Evolutionary conservation across 768 basidiomycete species (phyloP), one percentile per base, ranked within the genome.

Genomic region (Lepiota venenata): DNA sequence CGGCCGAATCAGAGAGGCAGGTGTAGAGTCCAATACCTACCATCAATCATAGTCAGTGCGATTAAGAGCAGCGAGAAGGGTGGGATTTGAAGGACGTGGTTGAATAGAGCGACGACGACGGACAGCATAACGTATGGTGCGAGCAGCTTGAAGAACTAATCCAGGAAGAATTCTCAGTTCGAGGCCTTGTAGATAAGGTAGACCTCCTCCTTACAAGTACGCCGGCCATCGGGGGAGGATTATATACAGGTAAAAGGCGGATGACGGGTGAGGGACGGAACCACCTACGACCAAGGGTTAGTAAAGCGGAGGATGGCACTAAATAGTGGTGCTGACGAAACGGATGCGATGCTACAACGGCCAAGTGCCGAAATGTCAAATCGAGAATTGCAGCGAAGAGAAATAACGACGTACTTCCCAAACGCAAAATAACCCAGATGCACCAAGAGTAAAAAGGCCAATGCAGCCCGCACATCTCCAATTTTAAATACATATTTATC

Each of bases 211-310:
- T n/a, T n/a, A 88, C 88, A 58, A 92, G 68, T 18, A 91, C 74
- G 3, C 80, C 64, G 0, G 85, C 78, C 92, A 93, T 93, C 56
- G 88, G 76, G 69, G 92, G 93, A 0, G 91, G 92, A 56, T 78
- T 88, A 65, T 93, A 94, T 46, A 91, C 79, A 0, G 91, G 90
- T 58, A 93, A 85, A 14, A 94, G 75, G 15, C 91, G 86, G 62
- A 91, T 93, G 4, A 93, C 91, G 2, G 92, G 91, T 39, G 86
- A 90, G 16, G 93, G 76, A 66, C 93, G 93, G 69, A 93, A 93
- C 2, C 88, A 90, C 15, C 83, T 86, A 22, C 29, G 4, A 5
- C 18, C 11, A 27, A 48, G 8, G 50, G 41, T 51, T 3, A 39
- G 50, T 15, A 41, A 38, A 20, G 35, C 36, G 22, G 18, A 65